These are phyloP conservation scores for Ramaria sp. DNA, from an alignment of 768 basidiomycete genomes.

Conservation along the genomic window DNA sequence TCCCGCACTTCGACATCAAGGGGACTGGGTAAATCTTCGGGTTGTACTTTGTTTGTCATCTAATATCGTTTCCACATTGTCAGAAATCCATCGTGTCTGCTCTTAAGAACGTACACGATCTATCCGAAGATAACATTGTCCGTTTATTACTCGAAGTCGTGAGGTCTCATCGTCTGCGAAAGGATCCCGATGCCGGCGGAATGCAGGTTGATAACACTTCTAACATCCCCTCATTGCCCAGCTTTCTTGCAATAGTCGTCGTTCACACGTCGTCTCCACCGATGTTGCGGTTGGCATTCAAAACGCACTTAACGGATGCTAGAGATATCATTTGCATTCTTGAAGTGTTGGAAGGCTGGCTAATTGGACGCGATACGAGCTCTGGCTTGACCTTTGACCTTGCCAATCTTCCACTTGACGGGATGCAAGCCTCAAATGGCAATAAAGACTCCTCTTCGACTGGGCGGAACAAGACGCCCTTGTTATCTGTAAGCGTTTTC, in stretches of 20 bases:
- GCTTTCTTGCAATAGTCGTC: constrained; percentile 28
- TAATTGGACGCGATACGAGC: constrained; percentile 22
- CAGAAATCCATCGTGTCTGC: constrained; percentile 35
- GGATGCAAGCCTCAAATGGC: not conserved
- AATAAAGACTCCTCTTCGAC: not conserved
- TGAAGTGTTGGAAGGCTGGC: constrained; percentile 38
- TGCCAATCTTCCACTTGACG: not conserved
- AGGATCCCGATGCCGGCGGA: constrained; percentile 13
- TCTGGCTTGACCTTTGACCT: constrained; percentile 9
- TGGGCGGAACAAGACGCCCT: not conserved
- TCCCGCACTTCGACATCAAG: constrained; percentile 34
- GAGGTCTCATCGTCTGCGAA: constrained; percentile 22
- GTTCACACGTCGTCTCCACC: constrained; percentile 29
- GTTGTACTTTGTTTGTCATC: not conserved
- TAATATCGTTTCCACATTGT: not conserved
- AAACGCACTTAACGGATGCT: constrained; percentile 35
- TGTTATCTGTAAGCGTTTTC: constrained; percentile 1
- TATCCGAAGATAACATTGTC: constrained; percentile 56
- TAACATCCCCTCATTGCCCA: constrained; percentile 24
- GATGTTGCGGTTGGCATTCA: constrained; percentile 38
- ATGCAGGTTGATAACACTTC: constrained; percentile 28
- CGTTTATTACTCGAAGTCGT: constrained; percentile 37
- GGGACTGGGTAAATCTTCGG: constrained; percentile 50
- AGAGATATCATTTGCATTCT: constrained; percentile 38
- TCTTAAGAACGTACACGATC: constrained; percentile 43